Evolutionary conservation across 805 yeast genomes (phyloP), one percentile per base, ranked within the genome.

Genomic region (Metschnikowia noctiluminum): DNA sequence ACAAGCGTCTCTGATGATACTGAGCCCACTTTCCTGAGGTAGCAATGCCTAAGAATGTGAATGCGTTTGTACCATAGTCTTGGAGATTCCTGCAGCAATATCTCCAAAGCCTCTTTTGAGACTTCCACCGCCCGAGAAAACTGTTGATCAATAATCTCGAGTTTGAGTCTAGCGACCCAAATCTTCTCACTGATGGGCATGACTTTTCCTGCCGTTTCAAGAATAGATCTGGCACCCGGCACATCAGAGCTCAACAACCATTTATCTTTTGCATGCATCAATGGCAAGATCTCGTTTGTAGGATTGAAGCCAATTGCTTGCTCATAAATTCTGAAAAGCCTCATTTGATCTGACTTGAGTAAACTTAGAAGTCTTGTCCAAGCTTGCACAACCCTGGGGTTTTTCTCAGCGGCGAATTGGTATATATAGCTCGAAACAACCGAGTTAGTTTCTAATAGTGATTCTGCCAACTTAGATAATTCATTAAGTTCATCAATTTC

Each of bases 201-300:
- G 2, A 55, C 46, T 5, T 67, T 59, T 38, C 78, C 61, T 0
- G 86, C 85, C 12, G 71, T 66, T 2, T 68, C 60, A 6, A 90
- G 65, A 4, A 87, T 77, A 0, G 60, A 56, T 45, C 83, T 68
- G 0, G 96, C 86, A 3, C 70, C 76, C 1, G 61, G 66, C 1
- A 76, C 57, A 55, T 85, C 81, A 1, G 69, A 60, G 2, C 67
- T 74, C 26, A 69, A 48, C 39, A 68, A 64, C 85, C 89, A 82
- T 45, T 76, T 70, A 56, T 86, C 91, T 55, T 85, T 84, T 0
- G 96, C 86, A 59, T 80, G 88, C 81, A 84, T 79, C 44, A 89
- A 64, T 65, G 80, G 76, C 38, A 89, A 72, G 11, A 77, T 59
- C 35, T 79, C 81, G 30, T 68, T 61, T 4, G 68, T 57, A 0